These are phyloP conservation scores for Lactarius psammicola DNA, from an alignment of 768 basidiomycete species.

Conservation along the genomic window DNA sequence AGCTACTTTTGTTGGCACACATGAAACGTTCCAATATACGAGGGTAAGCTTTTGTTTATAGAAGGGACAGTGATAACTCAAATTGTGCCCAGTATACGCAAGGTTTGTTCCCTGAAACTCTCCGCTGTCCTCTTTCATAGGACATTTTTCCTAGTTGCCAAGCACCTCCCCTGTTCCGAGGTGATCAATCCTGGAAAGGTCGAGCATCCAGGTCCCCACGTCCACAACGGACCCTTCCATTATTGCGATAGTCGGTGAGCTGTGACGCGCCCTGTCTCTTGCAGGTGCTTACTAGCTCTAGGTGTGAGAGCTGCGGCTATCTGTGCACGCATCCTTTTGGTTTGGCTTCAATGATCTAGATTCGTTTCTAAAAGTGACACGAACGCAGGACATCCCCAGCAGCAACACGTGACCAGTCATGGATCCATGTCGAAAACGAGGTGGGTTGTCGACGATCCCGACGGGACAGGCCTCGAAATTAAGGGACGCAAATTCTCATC, in stretches of 20 bases:
- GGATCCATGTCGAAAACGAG: slow-evolving; percentile 58
- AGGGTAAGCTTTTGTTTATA: too few relatives aligned
- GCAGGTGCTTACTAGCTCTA: slow-evolving; percentile 25
- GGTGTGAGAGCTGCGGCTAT: slow-evolving; percentile 55
- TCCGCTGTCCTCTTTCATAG: neutral
- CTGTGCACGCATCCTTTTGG: slow-evolving; percentile 56
- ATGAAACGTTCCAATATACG: slow-evolving; percentile 61
- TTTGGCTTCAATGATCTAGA: slow-evolving; percentile 30
- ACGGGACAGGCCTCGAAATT: slow-evolving; percentile 49
- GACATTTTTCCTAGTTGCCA: slow-evolving; percentile 40
- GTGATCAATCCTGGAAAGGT: too few relatives aligned
- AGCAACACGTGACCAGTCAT: slow-evolving; percentile 59
- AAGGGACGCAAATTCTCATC: slow-evolving; percentile 53
- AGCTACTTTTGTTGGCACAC: slow-evolving; percentile 56
- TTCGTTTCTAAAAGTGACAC: neutral
- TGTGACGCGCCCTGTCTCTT: slow-evolving; percentile 31
- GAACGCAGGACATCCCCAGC: slow-evolving; percentile 50
- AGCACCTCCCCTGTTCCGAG: too few relatives aligned
- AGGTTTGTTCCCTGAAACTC: slow-evolving; percentile 35
- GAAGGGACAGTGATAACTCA: too few relatives aligned
- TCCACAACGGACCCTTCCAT: too few relatives aligned
- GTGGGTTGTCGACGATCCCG: slow-evolving; percentile 55
- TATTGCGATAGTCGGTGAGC: too few relatives aligned
- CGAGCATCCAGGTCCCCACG: too few relatives aligned
- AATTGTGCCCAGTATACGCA: slow-evolving; percentile 46